These are phyloP conservation scores for Backusella circina DNA, from an alignment of 192 early-diverging fungal genomes.

Conservation along the genomic window DNA sequence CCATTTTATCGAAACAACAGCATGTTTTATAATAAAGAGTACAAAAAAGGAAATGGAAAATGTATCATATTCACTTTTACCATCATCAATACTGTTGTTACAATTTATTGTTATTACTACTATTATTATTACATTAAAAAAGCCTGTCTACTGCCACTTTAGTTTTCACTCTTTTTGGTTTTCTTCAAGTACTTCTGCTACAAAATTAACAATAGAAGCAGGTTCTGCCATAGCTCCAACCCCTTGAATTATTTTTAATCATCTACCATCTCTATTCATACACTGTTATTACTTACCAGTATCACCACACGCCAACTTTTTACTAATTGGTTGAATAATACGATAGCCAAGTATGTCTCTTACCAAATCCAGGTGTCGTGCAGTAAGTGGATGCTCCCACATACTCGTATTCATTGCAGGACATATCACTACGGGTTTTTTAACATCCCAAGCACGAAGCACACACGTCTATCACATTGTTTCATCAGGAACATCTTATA, in stretches of 20 bases:
- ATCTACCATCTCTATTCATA: not conserved
- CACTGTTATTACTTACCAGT: constrained; percentile 46
- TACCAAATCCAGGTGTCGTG: constrained; percentile 59
- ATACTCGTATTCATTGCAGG: constrained; percentile 99
- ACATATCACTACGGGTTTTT: constrained; percentile 65
- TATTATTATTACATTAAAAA: not conserved
- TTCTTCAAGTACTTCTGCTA: not conserved
- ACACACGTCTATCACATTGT: constrained; percentile 67
- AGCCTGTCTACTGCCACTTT: not conserved
- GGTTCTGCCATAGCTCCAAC: constrained; percentile 87
- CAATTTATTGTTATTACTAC: not conserved
- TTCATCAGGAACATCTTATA: not conserved
- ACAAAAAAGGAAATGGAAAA: not conserved
- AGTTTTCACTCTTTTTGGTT: too few relatives aligned
- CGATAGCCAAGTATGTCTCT: constrained; percentile 51
- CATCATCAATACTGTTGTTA: not conserved
- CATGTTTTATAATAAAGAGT: not conserved
- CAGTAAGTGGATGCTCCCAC: constrained; percentile 93
- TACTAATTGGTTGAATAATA: constrained; percentile 76
- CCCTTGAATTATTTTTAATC: constrained; percentile 32
- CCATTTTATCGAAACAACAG: constrained; percentile 4
- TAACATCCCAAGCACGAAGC: constrained; percentile 83
- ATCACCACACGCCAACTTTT: constrained; percentile 91
- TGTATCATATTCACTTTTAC: not conserved
- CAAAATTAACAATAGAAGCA: not conserved